Percentiles rank a stretch among this genome's conserved stretches.
Conservation (phyloP, 2,329 filamentous ascomycete genomes). For the Decorospora gaudefroyi region DNA sequence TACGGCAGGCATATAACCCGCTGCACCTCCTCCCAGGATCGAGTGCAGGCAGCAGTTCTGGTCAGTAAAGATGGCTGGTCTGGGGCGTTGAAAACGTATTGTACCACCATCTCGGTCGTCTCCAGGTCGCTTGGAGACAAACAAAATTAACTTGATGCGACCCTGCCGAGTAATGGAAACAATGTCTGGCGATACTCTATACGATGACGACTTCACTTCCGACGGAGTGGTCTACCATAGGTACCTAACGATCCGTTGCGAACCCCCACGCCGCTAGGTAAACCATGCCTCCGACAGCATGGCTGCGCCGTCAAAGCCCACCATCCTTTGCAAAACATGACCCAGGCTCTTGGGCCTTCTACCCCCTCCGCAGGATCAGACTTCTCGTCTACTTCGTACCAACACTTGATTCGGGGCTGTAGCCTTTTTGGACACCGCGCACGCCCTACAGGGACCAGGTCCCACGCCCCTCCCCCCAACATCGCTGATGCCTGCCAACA, state of each 20-base stretch:
- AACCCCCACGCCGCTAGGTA: neutral
- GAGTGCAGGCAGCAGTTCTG: slow-evolving; percentile 1
- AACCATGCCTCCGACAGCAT: slow-evolving; percentile 1
- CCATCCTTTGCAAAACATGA: too few relatives aligned
- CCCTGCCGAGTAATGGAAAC: too few relatives aligned
- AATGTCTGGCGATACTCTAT: too few relatives aligned
- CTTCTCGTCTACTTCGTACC: too few relatives aligned
- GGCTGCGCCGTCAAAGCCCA: slow-evolving; percentile 3
- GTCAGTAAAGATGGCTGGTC: neutral
- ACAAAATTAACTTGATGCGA: too few relatives aligned
- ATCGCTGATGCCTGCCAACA: slow-evolving; percentile 6
- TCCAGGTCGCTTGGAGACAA: too few relatives aligned
- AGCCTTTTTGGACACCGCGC: slow-evolving; percentile 1
- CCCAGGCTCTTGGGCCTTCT: neutral
- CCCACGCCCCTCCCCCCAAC: too few relatives aligned
- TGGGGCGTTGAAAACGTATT: too few relatives aligned
- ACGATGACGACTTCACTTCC: slow-evolving; percentile 1
- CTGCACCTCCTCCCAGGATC: slow-evolving; percentile 8
- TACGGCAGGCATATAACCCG: neutral
- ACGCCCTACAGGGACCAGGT: slow-evolving; percentile 4
- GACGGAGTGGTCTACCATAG: slow-evolving; percentile 2
- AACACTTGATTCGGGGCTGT: too few relatives aligned
- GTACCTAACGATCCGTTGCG: slow-evolving; percentile 5
- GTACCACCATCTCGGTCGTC: too few relatives aligned
- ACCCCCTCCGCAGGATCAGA: neutral